Base-by-base conservation (phyloP, 2,329 filamentous ascomycete genomes). In the Cordyceps tenuipes region DNA sequence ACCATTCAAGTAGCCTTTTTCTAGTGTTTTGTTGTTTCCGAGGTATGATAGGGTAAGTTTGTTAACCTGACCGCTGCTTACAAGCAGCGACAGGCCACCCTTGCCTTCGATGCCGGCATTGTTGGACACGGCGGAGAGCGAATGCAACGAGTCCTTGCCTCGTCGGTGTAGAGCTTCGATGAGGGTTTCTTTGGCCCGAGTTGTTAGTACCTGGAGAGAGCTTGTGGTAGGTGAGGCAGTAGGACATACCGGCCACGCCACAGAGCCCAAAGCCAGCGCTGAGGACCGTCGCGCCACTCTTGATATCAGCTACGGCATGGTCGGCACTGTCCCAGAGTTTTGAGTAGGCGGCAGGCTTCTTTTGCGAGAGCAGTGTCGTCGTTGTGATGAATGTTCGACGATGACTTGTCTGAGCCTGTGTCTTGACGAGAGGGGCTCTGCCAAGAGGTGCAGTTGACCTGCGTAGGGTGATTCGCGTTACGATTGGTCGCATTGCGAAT, bases 251-350 rank as follows among this genome's bases (percentile, higher is more conserved):
- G 59, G 86, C 84, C 19, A 91, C 87, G 64, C 89, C 89, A 66
- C 88, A 92, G 13, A 93, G 80, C n/a, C 90, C 90, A 70, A 93
- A 93, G 1, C 89, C 90, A 17, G 89, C 86, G 68, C 88, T 90
- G 59, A 93, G 76, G 41, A 93, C 77, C 0, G 83, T 88, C 12
- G 84, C 85, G 59, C 88, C 83, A 66, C 87, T 86, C 69, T 86
- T 77, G 60, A 92, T 76, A 68, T 90, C 88, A 3, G 83, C 81
- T 46, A 91, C 82, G 6, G 89, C 89, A 47, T 83, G 83, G 63
- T 87, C 85, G 19, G 87, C 87, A 4, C 77, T 82, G 3, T 69
- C 69, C 64, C 73, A 82, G 1, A 82, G 65, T 66, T 83, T 83
- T 0, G 79, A 81, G n/a, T 39, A 44, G 12, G 19, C 8, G 19